These are phyloP conservation scores for Chalciporus sphaerocephalus DNA, from an alignment of 768 basidiomycete genomes.

Conservation along the genomic window DNA sequence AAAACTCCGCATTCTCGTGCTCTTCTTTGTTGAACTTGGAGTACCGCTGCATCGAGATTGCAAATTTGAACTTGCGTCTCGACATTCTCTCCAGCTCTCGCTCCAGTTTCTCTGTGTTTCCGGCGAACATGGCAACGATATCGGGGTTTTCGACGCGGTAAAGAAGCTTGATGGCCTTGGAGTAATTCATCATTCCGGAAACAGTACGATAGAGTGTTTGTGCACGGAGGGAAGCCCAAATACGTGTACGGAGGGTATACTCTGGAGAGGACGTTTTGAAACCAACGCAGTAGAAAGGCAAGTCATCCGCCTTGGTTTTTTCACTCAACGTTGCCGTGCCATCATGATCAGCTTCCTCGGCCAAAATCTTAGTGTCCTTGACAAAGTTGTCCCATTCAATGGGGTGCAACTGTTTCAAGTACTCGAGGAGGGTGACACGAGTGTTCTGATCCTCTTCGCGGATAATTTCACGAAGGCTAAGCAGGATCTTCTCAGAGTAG, in stretches of 20 bases:
- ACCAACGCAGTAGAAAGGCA: slow-evolving; percentile 98
- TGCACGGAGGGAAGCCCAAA: slow-evolving; percentile 97
- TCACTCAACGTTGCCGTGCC: slow-evolving; percentile 59
- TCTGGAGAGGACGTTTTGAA: slow-evolving; percentile 99
- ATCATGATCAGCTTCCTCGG: slow-evolving; percentile 75
- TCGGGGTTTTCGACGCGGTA: slow-evolving; percentile 99
- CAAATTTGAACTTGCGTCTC: slow-evolving; percentile 95
- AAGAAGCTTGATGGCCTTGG: slow-evolving; percentile 97
- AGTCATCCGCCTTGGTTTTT: slow-evolving; percentile 83
- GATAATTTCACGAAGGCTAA: slow-evolving; percentile 96
- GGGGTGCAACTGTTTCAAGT: slow-evolving; percentile 96
- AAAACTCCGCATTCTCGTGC: slow-evolving; percentile 95
- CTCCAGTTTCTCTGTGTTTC: slow-evolving; percentile 94
- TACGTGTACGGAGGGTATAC: slow-evolving; percentile 96
- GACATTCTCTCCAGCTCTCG: slow-evolving; percentile 96
- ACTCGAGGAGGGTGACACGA: slow-evolving; percentile 94
- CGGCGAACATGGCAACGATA: slow-evolving; percentile 92
- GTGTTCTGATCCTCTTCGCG: slow-evolving; percentile 96
- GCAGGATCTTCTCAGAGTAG: slow-evolving; percentile 97
- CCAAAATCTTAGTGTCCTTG: slow-evolving; percentile 98
- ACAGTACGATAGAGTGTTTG: slow-evolving; percentile 98
- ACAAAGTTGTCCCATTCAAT: slow-evolving; percentile 99
- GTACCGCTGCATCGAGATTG: slow-evolving; percentile 98
- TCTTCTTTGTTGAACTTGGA: slow-evolving; percentile 99
- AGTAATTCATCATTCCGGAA: slow-evolving; percentile 99